These are phyloP conservation scores for Lithocarpus polystachyus DNA, from an alignment of 306 rosid species.

Conservation along the genomic window DNA sequence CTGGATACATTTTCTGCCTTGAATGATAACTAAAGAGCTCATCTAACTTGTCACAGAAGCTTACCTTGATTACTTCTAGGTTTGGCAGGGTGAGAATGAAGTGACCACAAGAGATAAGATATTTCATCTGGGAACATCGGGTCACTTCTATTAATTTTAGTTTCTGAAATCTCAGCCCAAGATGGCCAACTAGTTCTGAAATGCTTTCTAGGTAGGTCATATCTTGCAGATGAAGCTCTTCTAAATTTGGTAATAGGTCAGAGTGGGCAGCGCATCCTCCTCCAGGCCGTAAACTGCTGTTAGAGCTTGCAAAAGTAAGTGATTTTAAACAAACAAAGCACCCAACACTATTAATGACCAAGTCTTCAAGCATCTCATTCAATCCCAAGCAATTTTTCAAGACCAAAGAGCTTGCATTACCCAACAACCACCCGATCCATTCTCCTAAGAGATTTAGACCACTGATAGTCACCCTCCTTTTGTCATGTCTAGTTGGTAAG, in stretches of 20 bases:
- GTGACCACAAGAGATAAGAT: background rate
- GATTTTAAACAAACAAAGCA: constrained; percentile 10
- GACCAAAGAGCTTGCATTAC: constrained; percentile 11
- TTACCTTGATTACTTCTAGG: constrained; percentile 1
- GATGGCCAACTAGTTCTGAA: constrained; percentile 20
- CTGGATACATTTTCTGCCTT: background rate
- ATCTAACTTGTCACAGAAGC: background rate
- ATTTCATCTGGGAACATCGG: constrained; percentile 10
- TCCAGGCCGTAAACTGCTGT: background rate
- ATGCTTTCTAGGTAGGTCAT: constrained; percentile 11
- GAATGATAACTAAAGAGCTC: constrained; percentile 9
- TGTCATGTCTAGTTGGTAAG: background rate
- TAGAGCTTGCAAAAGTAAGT: constrained; percentile 1
- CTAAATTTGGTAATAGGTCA: constrained; percentile 17
- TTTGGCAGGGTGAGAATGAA: constrained; percentile 9
- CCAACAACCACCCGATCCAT: background rate
- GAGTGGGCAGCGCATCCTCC: constrained; percentile 17
- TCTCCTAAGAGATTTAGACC: constrained; percentile 5
- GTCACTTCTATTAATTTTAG: constrained; percentile 14
- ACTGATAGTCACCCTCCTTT: constrained; percentile 8
- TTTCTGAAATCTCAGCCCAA: constrained; percentile 12
- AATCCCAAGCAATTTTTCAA: constrained; percentile 10
- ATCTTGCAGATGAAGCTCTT: constrained; percentile 4
- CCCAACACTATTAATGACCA: background rate
- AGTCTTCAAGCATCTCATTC: constrained; percentile 8